These are phyloP conservation scores for Penicillium sp. DNA, from an alignment of 2,329 filamentous ascomycete genomes.

Conservation along the genomic window DNA sequence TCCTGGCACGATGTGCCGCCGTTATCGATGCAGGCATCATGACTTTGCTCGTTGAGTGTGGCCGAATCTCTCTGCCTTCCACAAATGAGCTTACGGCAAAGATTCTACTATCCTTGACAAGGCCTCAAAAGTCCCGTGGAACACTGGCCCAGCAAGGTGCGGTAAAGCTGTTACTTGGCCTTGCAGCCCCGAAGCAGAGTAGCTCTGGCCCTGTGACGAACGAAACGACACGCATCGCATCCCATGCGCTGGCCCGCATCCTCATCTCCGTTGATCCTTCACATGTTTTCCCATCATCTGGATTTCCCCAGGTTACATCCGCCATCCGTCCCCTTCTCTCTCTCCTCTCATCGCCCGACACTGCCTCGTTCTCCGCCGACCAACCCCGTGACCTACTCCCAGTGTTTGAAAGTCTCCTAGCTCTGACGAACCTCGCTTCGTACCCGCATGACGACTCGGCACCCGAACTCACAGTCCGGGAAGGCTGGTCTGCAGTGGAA, in stretches of 20 bases:
- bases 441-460: slow-evolving; percentile 41
- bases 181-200: slow-evolving; percentile 48
- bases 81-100: slow-evolving; percentile 68
- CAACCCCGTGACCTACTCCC: slow-evolving; percentile 75
- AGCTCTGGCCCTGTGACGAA: slow-evolving; percentile 41
- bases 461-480: slow-evolving; percentile 71
- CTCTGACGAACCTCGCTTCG: slow-evolving; percentile 89
- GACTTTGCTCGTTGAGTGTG: slow-evolving; percentile 72
- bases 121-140: slow-evolving; percentile 71
- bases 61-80: slow-evolving; percentile 68
- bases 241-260: slow-evolving; percentile 79
- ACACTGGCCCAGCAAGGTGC: slow-evolving; percentile 91
- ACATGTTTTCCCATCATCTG: slow-evolving; percentile 79
- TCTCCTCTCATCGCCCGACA: slow-evolving; percentile 67
- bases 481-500: slow-evolving; percentile 74
- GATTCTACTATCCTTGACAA: slow-evolving; percentile 75
- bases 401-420: slow-evolving; percentile 85
- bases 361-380: slow-evolving; percentile 50
- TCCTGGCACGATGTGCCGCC: slow-evolving; percentile 70
- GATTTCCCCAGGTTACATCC: slow-evolving; percentile 68
- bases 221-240: slow-evolving; percentile 58
- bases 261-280: slow-evolving; percentile 82
- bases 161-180: slow-evolving; percentile 77
- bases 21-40: slow-evolving; percentile 78
- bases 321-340: slow-evolving; percentile 79